These are phyloP conservation scores for Agrostemma githago DNA, from an alignment of 148 eudicot species.

Conservation along the genomic window DNA sequence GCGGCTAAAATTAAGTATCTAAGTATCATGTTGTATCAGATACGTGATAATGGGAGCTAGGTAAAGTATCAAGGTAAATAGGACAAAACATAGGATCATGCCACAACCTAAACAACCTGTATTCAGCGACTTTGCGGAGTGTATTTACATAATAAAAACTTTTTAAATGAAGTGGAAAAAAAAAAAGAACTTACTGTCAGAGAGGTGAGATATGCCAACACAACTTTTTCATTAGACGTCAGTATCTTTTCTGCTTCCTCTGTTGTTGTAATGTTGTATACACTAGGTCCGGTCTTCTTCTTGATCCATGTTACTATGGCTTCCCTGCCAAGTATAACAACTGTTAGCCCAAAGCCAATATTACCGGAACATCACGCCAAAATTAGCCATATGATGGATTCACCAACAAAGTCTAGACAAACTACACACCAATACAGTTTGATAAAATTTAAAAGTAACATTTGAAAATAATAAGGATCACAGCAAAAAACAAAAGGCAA, in stretches of 20 bases:
- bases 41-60: no score
- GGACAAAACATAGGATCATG: neutral
- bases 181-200: conserved; percentile 51
- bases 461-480: no score
- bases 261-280: conserved; percentile 56
- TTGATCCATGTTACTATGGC: conserved; percentile 90
- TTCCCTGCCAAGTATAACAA: conserved; percentile 46
- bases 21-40: no score
- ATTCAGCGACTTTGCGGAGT: neutral
- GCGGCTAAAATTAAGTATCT: no score
- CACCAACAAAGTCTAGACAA: no score
- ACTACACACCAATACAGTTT: no score
- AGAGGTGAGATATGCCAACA: conserved; percentile 68
- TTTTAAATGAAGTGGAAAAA: neutral
- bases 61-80: no score
- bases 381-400: no score
- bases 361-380: neutral
- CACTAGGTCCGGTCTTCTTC: conserved; percentile 87
- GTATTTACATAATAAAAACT: neutral
- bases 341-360: conserved; percentile 6
- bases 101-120: neutral
- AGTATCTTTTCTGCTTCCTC: conserved; percentile 76
- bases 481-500: no score
- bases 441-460: no score
- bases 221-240: conserved; percentile 64